These are phyloP conservation scores for Pichia sp. DNA, from an alignment of 1,139 yeast genomes.

Conservation along the genomic window DNA sequence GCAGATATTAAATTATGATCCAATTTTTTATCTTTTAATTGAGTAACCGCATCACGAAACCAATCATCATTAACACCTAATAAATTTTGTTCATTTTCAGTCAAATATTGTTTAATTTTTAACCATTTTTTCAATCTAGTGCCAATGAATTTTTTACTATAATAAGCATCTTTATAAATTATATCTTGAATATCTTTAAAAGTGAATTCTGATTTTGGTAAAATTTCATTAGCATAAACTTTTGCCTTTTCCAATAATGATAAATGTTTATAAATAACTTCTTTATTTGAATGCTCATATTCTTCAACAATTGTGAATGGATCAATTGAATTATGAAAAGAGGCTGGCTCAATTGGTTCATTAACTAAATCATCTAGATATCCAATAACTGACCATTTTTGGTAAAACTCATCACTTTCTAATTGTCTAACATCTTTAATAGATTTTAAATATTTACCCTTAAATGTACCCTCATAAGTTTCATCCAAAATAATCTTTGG, in stretches of 20 bases:
- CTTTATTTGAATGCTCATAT: background rate
- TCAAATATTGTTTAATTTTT: conserved; percentile 21
- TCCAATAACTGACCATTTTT: conserved; percentile 23
- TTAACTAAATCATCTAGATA: conserved; percentile 26
- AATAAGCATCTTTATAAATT: conserved; percentile 27
- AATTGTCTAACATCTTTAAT: conserved; percentile 19
- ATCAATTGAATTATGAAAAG: conserved; percentile 19
- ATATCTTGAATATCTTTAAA: conserved; percentile 26
- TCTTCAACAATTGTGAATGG: conserved; percentile 19
- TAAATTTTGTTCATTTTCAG: conserved; percentile 18
- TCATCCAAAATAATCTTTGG: conserved; percentile 18
- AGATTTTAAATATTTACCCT: conserved; percentile 23
- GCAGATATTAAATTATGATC: conserved; percentile 23
- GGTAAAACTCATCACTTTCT: conserved; percentile 23
- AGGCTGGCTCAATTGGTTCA: conserved; percentile 23
- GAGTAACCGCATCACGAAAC: conserved; percentile 18
- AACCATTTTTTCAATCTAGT: conserved; percentile 25
- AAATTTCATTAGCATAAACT: conserved; percentile 16
- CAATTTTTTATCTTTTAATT: conserved; percentile 20
- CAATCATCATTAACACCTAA: conserved; percentile 23
- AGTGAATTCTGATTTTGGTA: conserved; percentile 20
- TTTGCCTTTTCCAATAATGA: conserved; percentile 16
- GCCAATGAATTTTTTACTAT: conserved; percentile 22
- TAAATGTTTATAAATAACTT: conserved; percentile 10
- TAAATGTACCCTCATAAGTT: conserved; percentile 26